Evolutionary conservation across 352 stramenopile species (phyloP).

Genomic region (Pythium folliculosum): DNA sequence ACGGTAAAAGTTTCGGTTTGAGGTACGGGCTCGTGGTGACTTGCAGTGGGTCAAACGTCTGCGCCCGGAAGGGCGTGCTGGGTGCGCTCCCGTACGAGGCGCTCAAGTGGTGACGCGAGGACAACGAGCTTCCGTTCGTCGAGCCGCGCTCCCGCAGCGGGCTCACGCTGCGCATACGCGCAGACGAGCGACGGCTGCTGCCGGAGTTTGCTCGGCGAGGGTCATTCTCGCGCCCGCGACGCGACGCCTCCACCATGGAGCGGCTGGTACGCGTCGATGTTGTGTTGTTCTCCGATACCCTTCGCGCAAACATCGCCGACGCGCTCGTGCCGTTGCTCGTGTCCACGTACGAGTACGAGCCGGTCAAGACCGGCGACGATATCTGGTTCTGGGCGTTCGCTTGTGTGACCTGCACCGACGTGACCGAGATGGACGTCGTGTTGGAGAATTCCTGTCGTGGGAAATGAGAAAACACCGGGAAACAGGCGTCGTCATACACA

Average conservation of each 20-base stretch:
- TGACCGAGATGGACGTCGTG: slow-evolving; percentile 49
- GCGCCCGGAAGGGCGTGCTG: slow-evolving; percentile 9
- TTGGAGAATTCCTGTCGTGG: slow-evolving; percentile 50
- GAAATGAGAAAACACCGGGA: background rate
- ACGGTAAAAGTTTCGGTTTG: background rate
- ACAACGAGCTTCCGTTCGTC: slow-evolving; percentile 12
- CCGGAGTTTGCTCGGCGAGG: background rate
- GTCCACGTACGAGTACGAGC: background rate
- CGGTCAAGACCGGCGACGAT: slow-evolving; percentile 11
- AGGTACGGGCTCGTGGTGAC: slow-evolving; percentile 13
- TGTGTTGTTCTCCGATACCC: slow-evolving; percentile 21
- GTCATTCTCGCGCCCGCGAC: slow-evolving; percentile 12
- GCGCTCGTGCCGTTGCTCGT: slow-evolving; percentile 2
- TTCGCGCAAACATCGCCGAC: slow-evolving; percentile 19
- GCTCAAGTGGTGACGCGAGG: slow-evolving; percentile 8
- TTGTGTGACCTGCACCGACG: slow-evolving; percentile 33
- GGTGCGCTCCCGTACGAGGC: slow-evolving; percentile 13
- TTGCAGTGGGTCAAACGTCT: slow-evolving; percentile 7
- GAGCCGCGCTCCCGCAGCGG: slow-evolving; percentile 32
- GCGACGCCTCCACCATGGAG: slow-evolving; percentile 10
- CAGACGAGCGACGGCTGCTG: background rate
- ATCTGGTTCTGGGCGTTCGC: slow-evolving; percentile 23
- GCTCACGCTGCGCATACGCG: slow-evolving; percentile 50
- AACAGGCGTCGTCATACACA: background rate
- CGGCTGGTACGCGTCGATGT: slow-evolving; percentile 6